phyloP scores from a whole-genome alignment of 164 flowering plant genomes.

The Warburgia ugandensis region DNA sequence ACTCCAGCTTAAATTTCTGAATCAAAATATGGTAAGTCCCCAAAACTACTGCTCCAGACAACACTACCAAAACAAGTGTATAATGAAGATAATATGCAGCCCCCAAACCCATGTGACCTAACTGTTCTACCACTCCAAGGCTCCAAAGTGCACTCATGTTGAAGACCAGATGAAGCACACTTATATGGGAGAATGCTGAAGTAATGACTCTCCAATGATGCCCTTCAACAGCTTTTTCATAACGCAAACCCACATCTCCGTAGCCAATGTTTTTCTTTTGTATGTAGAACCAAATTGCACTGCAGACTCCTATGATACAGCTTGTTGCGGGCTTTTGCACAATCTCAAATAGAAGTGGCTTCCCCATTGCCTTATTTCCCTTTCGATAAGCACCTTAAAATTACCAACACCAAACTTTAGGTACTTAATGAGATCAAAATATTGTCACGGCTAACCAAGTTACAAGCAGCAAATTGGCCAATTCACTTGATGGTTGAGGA shows the following conservation, averaged over 20 bases:
- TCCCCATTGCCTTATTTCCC: constrained; percentile 74
- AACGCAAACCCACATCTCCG: constrained; percentile 83
- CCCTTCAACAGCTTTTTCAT: constrained; percentile 77
- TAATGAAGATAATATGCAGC: constrained; percentile 75
- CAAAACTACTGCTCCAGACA: constrained; percentile 71
- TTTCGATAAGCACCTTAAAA: too few relatives aligned
- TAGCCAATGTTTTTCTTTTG: constrained; percentile 91
- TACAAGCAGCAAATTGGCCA: too few relatives aligned
- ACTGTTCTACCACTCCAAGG: constrained; percentile 78
- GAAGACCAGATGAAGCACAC: constrained; percentile 84
- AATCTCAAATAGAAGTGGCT: constrained; percentile 74
- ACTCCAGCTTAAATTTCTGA: constrained; percentile 71
- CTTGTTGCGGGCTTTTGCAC: constrained; percentile 88
- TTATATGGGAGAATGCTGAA: constrained; percentile 85
- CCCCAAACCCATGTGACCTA: constrained; percentile 70
- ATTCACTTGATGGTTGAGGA: too few relatives aligned
- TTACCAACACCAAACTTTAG: too few relatives aligned
- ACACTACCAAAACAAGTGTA: constrained; percentile 64
- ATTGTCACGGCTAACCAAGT: too few relatives aligned
- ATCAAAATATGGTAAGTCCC: constrained; percentile 69
- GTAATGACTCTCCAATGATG: constrained; percentile 96
- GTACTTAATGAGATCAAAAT: too few relatives aligned
- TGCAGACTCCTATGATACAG: constrained; percentile 68
- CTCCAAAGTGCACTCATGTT: constrained; percentile 99
- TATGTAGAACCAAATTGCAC: constrained; percentile 80